Conservation (phyloP, 73 alveolate genomes). For the Paramecium primaurelia region DNA sequence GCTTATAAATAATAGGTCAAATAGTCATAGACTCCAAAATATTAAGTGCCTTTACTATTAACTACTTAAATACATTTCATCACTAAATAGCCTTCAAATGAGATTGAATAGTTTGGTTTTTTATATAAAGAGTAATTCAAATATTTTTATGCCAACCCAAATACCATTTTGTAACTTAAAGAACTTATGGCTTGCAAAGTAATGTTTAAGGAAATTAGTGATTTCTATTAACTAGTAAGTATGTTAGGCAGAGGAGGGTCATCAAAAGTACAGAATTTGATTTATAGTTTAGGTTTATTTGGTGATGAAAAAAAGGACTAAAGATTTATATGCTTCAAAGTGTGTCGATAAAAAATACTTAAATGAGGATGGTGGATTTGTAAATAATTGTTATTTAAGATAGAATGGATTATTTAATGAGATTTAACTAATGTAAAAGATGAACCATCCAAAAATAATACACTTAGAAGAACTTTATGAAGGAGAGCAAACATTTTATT, state of each 20-base stretch:
- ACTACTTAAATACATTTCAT: neutral
- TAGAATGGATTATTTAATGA: conserved; percentile 35
- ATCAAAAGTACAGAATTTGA: neutral
- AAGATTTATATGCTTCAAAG: neutral
- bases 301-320: neutral
- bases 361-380: conserved; percentile 13
- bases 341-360: conserved; percentile 25
- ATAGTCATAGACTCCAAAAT: conserved; percentile 10
- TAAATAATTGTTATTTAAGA: neutral
- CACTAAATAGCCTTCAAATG: neutral
- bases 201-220: conserved; percentile 12
- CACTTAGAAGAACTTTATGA: neutral
- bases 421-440: neutral
- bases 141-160: neutral
- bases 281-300: neutral
- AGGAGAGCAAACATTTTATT: conserved; percentile 15
- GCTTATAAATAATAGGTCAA: neutral
- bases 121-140: neutral
- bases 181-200: neutral
- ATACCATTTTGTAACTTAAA: neutral
- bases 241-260: conserved; percentile 33
- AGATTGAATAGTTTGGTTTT: neutral
- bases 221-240: neutral
- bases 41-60: neutral
- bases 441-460: conserved; percentile 26